These are phyloP conservation scores for Chenopodium berlandieri DNA, from an alignment of 148 eudicot genomes.

Conservation along the genomic window DNA sequence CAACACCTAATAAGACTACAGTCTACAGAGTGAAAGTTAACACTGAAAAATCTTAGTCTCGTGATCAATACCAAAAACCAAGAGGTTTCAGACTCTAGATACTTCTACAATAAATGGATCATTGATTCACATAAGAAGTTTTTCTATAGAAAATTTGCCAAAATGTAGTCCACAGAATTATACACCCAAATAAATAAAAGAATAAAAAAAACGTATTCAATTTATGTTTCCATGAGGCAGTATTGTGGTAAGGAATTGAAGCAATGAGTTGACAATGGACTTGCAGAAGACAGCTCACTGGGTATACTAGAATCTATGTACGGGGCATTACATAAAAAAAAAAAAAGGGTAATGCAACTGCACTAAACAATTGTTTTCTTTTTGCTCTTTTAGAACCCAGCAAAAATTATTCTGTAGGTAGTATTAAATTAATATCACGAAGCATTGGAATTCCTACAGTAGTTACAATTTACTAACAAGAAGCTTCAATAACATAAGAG, in stretches of 20 bases:
- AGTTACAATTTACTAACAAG: neutral
- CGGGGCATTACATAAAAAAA: neutral
- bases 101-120: neutral
- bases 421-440: neutral
- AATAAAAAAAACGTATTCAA: neutral
- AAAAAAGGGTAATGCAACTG: neutral
- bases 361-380: neutral
- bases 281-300: neutral
- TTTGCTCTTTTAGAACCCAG: neutral
- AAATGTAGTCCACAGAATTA: neutral
- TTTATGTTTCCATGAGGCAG: neutral
- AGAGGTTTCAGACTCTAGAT: neutral
- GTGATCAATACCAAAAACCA: neutral
- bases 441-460: neutral
- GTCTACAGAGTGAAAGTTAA: neutral
- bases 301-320: neutral
- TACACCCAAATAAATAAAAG: neutral
- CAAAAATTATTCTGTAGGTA: neutral
- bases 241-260: neutral
- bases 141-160: neutral
- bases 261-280: neutral
- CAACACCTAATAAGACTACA: neutral
- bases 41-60: neutral
- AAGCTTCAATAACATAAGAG: neutral
- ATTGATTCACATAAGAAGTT: neutral